Base-by-base conservation (phyloP, 129 eudicot species). In the Tagetes patula region DNA sequence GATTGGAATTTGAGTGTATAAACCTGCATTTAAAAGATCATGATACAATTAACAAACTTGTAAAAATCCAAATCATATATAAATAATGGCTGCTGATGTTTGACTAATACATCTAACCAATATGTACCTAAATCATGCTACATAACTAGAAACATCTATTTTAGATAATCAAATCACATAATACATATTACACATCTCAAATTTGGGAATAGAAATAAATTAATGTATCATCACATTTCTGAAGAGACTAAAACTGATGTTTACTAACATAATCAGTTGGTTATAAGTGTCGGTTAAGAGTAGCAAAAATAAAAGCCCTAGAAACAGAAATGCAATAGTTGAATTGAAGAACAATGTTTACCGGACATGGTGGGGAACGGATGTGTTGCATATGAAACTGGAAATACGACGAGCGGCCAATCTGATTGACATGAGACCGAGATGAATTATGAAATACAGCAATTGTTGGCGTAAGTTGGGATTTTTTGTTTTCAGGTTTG, bases 371-470 rank as follows among this genome's bases (percentile, higher is more conserved):
- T 37, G 79, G 13, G 38, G 78, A 75, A 32, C 13, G 67, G 50
- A 63, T 20, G 46, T 32, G 46, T 39, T 77, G 27, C 41, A 1
- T 40, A 60, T 59, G 65, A 67, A 27, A 45, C 13, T 54, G 12
- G 62, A 73, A 47, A 73, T 8, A 27, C 67, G 52, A 33, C 71
- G 75, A 41, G 56, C 52, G 40, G 67, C 0, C 1, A 68, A 14
- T 77, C 55, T 76, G n/a, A 68, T 73, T 54, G 79, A 80, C 78
- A 67, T 63, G n/a, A 37, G 43, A 56, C 54, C 56, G 2, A 45
- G 53, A 20, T 20, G 27, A 20, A 20, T 20, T 46, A 45, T 55
- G 37, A 53, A 55, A 38, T 6, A 65, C 34, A 33, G 39, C 20
- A 31, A 67, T 33, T 30, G 72, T 5, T 67, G 72, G 41, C 10